Evolutionary conservation across 2,329 filamentous ascomycete species (phyloP).

Genomic region (Pestalotiopsis sp.): DNA sequence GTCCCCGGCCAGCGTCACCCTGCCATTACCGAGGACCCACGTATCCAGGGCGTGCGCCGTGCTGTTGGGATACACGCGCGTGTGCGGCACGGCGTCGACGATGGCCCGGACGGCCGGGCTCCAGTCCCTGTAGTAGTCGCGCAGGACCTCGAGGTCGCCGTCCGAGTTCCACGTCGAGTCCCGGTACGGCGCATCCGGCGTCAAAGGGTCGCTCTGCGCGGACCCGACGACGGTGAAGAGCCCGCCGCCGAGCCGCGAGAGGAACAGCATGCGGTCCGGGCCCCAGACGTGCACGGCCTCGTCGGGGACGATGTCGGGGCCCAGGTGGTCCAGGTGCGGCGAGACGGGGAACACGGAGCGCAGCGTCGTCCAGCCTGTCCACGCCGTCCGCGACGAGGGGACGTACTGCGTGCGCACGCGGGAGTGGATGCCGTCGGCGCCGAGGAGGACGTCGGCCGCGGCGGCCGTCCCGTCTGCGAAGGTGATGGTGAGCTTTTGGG

Average conservation of each 20-base stretch:
- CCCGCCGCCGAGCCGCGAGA: conserved; percentile 39
- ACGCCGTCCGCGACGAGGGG: conserved; percentile 36
- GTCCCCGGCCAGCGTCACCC: conserved; percentile 38
- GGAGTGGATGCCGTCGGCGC: conserved; percentile 54
- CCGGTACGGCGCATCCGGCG: conserved; percentile 28
- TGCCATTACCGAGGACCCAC: conserved; percentile 38
- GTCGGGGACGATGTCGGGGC: conserved; percentile 31
- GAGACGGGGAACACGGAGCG: conserved; percentile 44
- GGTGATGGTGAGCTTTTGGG: conserved; percentile 32
- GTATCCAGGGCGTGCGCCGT: conserved; percentile 38
- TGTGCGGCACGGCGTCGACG: conserved; percentile 39
- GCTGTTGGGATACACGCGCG: conserved; percentile 42
- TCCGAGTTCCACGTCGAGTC: conserved; percentile 38
- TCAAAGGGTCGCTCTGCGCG: conserved; percentile 35
- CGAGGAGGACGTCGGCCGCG: conserved; percentile 48
- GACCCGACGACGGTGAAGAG: conserved; percentile 45
- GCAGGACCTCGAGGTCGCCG: conserved; percentile 36
- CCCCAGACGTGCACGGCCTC: conserved; percentile 47
- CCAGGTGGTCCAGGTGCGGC: conserved; percentile 35
- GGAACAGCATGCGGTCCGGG: conserved; percentile 41
- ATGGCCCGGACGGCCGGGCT: conserved; percentile 39
- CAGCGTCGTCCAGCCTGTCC: conserved; percentile 45
- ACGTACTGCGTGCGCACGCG: conserved; percentile 44
- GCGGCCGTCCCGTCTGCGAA: conserved; percentile 49
- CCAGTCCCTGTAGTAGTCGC: conserved; percentile 41